Conservation (phyloP, 2,329 filamentous ascomycete species). For the Pseudomassariella vexata region DNA sequence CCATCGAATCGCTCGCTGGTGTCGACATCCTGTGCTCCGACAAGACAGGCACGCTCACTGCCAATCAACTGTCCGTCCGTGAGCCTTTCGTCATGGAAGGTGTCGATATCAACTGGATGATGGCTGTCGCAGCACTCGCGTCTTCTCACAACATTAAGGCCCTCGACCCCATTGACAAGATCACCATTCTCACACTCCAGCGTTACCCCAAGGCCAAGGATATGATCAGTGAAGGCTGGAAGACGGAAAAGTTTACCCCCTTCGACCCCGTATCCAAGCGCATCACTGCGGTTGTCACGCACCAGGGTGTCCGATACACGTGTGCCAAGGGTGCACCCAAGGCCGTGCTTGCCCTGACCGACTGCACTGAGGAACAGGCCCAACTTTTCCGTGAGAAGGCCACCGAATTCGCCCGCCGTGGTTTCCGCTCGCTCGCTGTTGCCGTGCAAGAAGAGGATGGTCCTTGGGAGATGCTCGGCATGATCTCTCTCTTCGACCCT, state of each 20-base stretch:
- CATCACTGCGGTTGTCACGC: conserved; percentile 61
- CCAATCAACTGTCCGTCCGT: conserved; percentile 65
- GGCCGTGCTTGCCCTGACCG: conserved; percentile 61
- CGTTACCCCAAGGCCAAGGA: conserved; percentile 69
- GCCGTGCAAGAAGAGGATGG: conserved; percentile 68
- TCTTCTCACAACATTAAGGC: conserved; percentile 72
- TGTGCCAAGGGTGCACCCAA: conserved; percentile 71
- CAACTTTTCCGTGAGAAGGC: conserved; percentile 64
- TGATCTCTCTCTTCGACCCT: conserved; percentile 72
- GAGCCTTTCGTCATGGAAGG: conserved; percentile 68
- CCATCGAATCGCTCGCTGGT: conserved; percentile 67
- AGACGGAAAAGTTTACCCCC: conserved; percentile 70
- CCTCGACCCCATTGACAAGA: conserved; percentile 69
- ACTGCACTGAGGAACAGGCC: conserved; percentile 59
- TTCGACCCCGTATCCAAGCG: conserved; percentile 77
- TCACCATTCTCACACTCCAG: conserved; percentile 66
- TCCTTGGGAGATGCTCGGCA: conserved; percentile 65
- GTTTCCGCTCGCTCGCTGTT: conserved; percentile 71
- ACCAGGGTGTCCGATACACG: conserved; percentile 62
- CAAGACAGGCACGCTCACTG: conserved; percentile 68
- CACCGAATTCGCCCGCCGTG: conserved; percentile 65
- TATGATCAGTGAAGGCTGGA: conserved; percentile 67
- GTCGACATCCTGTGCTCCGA: conserved; percentile 71
- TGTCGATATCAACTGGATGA: conserved; percentile 74
- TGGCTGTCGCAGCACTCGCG: conserved; percentile 66